A percentile compares a stretch with the other conserved stretches of the same genome.
Conservation (phyloP, 1,139 yeast genomes). For the Diutina scorzettiae region DNA sequence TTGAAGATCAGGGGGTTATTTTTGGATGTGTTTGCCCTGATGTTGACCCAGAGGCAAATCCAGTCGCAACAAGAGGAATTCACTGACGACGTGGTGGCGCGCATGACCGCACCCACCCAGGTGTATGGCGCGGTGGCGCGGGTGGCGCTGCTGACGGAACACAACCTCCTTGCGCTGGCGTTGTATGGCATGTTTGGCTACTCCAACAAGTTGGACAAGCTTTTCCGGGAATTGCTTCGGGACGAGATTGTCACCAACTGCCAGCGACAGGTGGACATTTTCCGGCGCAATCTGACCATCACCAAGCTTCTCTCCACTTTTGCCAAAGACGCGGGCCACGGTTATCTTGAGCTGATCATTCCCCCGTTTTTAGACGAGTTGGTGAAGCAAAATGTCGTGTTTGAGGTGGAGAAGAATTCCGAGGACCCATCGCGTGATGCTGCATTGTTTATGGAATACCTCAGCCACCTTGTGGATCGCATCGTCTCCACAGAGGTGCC, state of each 20-base stretch:
- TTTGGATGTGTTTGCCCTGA: slow-evolving; percentile 64
- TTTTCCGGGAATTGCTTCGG: slow-evolving; percentile 44
- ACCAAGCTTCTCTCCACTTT: slow-evolving; percentile 65
- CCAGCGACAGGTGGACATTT: slow-evolving; percentile 32
- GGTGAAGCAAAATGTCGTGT: slow-evolving; percentile 34
- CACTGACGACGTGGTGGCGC: slow-evolving; percentile 15
- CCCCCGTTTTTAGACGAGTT: slow-evolving; percentile 46
- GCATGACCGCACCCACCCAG: slow-evolving; percentile 17
- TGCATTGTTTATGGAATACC: slow-evolving; percentile 41
- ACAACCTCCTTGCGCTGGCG: slow-evolving; percentile 48
- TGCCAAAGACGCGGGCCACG: slow-evolving; percentile 54
- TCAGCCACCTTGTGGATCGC: slow-evolving; percentile 47
- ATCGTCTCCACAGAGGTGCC: slow-evolving; percentile 60
- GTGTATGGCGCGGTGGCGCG: slow-evolving; percentile 47
- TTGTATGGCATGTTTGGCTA: slow-evolving; percentile 51
- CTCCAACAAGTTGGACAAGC: slow-evolving; percentile 37
- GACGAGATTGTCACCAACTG: slow-evolving; percentile 48
- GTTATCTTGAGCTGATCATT: slow-evolving; percentile 42
- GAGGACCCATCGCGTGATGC: slow-evolving; percentile 36
- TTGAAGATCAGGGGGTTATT: slow-evolving; percentile 56
- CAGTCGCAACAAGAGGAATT: slow-evolving; percentile 16
- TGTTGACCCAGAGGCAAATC: slow-evolving; percentile 32
- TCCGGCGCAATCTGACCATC: slow-evolving; percentile 74
- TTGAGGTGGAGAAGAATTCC: slow-evolving; percentile 52
- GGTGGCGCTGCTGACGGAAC: slow-evolving; percentile 46